Base-by-base conservation (phyloP, 2,329 filamentous ascomycete species). In the Aspergillus nomiae region DNA sequence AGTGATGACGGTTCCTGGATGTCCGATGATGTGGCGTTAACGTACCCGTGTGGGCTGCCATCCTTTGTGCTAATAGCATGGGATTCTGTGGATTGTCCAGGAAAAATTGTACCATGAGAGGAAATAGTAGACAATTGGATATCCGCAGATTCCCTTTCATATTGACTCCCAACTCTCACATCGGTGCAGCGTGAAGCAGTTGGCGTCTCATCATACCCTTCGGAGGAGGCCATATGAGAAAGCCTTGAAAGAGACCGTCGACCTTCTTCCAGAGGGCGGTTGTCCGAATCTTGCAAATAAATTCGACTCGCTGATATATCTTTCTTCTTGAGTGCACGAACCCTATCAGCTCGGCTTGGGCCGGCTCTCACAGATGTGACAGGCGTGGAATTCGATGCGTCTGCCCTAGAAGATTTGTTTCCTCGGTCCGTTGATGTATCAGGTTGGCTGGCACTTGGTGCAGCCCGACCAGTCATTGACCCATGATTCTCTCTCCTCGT, bases 261-360 rank as follows among this genome's bases (percentile, higher is more conserved):
- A 6, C 43, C 56, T 28, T 46, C 41, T 56, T 56, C 65, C 32
- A 38, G 30, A 26, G 45, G 34, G 30, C 24, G 41, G 9, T 61
- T 63, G 5, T 62, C 62, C 12, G 62, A 51, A 4, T 53, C 60
- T 28, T 66, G 67, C 14, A 64, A 45, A n/a, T 66, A 56, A n/a
- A 62, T 59, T 26, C 73, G 72, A 34, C 66, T 70, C 30, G 63
- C 63, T n/a, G 66, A 67, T 38, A 75, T 63, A 59, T 76, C 74
- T 56, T 69, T 71, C 65, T 71, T 67, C 32, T 69, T 71, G 32
- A 74, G 53, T 2, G 71, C 71, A 64, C 66, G 71, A 14, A 74
- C 71, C 9, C 68, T 67, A 41, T 71, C 70, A 16, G 67, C 68
- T n/a, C 71, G 67, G 32, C 58, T 69, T 43, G 60, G 62, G 30